A percentile compares a stretch with the other conserved stretches of the same genome.
Conservation (phyloP, 495 filamentous ascomycete species). For the Pyronema domesticum region DNA sequence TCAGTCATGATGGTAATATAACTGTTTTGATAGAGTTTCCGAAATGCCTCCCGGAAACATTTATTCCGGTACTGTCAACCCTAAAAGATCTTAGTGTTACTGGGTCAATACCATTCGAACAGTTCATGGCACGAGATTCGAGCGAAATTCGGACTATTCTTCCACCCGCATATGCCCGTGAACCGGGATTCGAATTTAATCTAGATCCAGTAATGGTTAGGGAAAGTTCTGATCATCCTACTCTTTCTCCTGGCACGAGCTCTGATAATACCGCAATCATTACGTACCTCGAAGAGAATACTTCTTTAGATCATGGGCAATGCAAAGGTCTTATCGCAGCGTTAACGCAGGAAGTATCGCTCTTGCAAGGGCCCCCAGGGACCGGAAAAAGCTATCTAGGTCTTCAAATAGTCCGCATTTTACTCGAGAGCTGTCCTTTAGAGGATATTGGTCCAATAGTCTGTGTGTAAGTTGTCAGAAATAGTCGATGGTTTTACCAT, state of each 20-base stretch:
- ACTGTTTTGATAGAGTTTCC: neutral
- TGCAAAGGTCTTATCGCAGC: constrained; percentile 34
- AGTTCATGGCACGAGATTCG: neutral
- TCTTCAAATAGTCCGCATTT: constrained; percentile 36
- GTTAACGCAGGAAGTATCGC: constrained; percentile 37
- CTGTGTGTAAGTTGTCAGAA: constrained; percentile 24
- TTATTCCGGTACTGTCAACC: neutral
- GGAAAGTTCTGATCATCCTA: neutral
- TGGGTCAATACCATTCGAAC: neutral
- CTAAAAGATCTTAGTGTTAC: neutral
- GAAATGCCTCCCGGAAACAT: neutral
- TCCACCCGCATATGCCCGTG: neutral
- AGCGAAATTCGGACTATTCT: neutral
- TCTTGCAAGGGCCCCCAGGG: constrained; percentile 70
- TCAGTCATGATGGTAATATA: too few relatives aligned
- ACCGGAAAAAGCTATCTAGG: constrained; percentile 44
- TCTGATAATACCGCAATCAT: neutral
- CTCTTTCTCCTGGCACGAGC: neutral
- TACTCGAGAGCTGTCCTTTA: neutral
- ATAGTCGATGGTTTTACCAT: neutral
- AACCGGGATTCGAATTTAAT: neutral
- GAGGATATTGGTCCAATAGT: constrained; percentile 43
- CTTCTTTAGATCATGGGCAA: constrained; percentile 22
- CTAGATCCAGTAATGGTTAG: neutral
- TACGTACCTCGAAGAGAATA: neutral